Base-by-base conservation (phyloP, 2,329 filamentous ascomycete species). In the Incumbomyces lentus region DNA sequence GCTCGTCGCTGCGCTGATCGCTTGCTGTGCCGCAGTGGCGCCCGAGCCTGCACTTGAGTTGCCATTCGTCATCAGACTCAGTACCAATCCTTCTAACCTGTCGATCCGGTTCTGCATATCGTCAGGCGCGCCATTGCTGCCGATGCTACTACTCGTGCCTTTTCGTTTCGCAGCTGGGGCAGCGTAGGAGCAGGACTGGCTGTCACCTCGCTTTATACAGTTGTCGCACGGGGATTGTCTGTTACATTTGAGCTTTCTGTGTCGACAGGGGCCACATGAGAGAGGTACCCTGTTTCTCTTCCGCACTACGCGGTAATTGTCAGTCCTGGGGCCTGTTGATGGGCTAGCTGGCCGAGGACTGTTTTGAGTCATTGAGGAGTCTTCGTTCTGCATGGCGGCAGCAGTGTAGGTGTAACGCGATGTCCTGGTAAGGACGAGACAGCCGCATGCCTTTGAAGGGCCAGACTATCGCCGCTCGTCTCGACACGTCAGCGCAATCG, bases 71-170 rank as follows among this genome's bases (percentile, higher is more conserved):
- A 96, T 95, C 61, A 96, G 67, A 22, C 87, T 93, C 54, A 96
- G 68, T 51, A 96, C 90, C 63, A 96, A 71, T 57, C 86, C 84
- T 74, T 96, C 90, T 55, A 96, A 74, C 58, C 90, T 80, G 70
- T 96, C 89, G 68, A 96, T 96, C 63, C 92, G 84, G 62, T 93
- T 94, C 70, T 96, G 90, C 90, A 96, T 95, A 66, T 95, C 90
- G 74, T 95, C 89, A 41, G 90, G 87, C 57, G 76, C 73, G 67
- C 78, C 68, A 43, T 45, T 51, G 4, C 46, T 42, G n/a, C 68
- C 55, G 46, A 68, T 76, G 64, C 82, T 77, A 60, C 71, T 73
- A 32, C 66, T 56, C 7, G 59, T 58, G 48, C 65, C 81, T 73
- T 86, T 93, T 67, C 86, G 92, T 57, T 86, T 78, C 44, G 70